Conservation (phyloP, 73 alveolate species). For the Tetrahymena borealis region DNA sequence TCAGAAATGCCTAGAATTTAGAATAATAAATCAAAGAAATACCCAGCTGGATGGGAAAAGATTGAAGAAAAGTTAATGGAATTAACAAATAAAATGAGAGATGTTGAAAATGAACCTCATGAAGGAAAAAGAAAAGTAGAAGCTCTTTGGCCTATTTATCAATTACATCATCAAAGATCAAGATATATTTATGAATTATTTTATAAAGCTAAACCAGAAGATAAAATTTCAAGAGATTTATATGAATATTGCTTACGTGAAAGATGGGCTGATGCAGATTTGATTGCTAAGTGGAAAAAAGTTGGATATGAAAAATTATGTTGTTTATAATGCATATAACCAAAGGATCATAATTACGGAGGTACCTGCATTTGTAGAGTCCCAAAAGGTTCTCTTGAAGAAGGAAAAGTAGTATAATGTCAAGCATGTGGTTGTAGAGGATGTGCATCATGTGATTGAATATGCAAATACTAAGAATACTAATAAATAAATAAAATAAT, state of each 20-base stretch:
- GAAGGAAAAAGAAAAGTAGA: slow-evolving; percentile 95
- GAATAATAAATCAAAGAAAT: slow-evolving; percentile 78
- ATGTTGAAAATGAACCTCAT: slow-evolving; percentile 92
- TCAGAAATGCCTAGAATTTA: slow-evolving; percentile 86
- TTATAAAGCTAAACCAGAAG: slow-evolving; percentile 64
- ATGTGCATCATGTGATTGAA: slow-evolving; percentile 95
- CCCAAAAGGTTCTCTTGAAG: slow-evolving; percentile 94
- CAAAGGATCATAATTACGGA: slow-evolving; percentile 74
- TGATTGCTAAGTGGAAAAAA: slow-evolving; percentile 99
- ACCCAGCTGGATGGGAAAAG: slow-evolving; percentile 95
- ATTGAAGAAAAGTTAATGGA: slow-evolving; percentile 85
- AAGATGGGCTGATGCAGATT: slow-evolving; percentile 90
- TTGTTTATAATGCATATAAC: slow-evolving; percentile 92
- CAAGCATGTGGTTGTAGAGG: slow-evolving; percentile 98
- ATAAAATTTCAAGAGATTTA: slow-evolving; percentile 87
- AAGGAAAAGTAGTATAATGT: slow-evolving; percentile 93
- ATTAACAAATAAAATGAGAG: slow-evolving; percentile 81
- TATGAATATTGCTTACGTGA: slow-evolving; percentile 92
- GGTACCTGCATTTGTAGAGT: slow-evolving; percentile 97
- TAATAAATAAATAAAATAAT: neutral
- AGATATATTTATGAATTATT: slow-evolving; percentile 81
- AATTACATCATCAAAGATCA: slow-evolving; percentile 94
- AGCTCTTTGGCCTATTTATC: slow-evolving; percentile 89
- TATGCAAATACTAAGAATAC: neutral
- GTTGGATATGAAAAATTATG: slow-evolving; percentile 96